Conservation (phyloP, 257 asterid species). For the Lantana camara region DNA sequence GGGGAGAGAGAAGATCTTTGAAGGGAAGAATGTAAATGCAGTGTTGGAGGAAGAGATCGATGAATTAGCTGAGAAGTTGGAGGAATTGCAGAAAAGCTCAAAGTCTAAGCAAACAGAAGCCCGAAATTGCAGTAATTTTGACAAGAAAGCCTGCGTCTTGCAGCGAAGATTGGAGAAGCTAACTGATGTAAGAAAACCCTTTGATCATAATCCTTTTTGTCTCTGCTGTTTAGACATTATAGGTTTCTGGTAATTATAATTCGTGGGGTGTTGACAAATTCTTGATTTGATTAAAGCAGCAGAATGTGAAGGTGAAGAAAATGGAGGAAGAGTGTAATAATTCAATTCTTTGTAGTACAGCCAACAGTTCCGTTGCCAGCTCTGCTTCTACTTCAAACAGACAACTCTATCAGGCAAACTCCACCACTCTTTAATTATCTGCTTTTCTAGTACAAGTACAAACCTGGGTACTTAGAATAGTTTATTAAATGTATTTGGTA, state of each 20-base stretch:
- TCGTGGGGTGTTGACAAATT: neutral
- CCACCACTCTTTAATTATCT: neutral
- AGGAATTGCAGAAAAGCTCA: slow-evolving; percentile 47
- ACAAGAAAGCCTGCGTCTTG: slow-evolving; percentile 51
- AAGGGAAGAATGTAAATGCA: slow-evolving; percentile 54
- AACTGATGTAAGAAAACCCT: slow-evolving; percentile 42
- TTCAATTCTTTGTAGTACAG: slow-evolving; percentile 42
- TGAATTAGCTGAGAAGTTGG: slow-evolving; percentile 57
- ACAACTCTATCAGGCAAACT: slow-evolving; percentile 44
- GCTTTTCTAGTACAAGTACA: slow-evolving; percentile 14
- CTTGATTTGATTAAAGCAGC: neutral
- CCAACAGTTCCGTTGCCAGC: slow-evolving; percentile 57
- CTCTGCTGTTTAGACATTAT: neutral
- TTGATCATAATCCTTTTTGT: too few relatives aligned
- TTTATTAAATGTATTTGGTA: slow-evolving; percentile 14
- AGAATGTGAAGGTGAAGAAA: slow-evolving; percentile 48
- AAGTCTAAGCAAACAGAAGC: slow-evolving; percentile 34
- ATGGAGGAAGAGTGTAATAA: slow-evolving; percentile 55
- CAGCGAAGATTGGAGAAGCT: slow-evolving; percentile 58
- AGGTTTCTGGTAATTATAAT: neutral
- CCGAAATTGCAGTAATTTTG: slow-evolving; percentile 57
- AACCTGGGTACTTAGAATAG: slow-evolving; percentile 19
- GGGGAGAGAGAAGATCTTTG: slow-evolving; percentile 67
- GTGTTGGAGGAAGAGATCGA: slow-evolving; percentile 71
- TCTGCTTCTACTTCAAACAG: slow-evolving; percentile 67